Evolutionary conservation across 2,329 filamentous ascomycete genomes (phyloP).

Genomic region (Metarhizium anisopliae): DNA sequence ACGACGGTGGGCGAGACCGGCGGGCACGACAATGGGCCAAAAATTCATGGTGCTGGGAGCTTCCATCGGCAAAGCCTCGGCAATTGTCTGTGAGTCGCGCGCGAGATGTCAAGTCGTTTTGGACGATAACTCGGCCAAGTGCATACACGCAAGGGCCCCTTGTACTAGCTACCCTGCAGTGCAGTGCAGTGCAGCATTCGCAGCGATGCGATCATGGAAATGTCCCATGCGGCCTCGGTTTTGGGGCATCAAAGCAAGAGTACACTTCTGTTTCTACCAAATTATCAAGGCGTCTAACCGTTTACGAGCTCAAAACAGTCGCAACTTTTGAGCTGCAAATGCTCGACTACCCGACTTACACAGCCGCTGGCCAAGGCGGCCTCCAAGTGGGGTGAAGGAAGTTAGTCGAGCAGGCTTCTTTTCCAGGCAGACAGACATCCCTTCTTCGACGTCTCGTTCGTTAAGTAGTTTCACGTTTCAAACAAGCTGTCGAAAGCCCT

Average conservation of each 20-base stretch:
- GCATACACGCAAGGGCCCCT: too few species aligned
- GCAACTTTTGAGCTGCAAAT: neutral
- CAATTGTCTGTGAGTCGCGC: neutral
- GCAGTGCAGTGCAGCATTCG: too few species aligned
- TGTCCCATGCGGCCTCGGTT: too few species aligned
- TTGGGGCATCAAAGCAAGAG: too few species aligned
- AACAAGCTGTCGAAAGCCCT: too few species aligned
- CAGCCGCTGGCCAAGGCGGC: neutral
- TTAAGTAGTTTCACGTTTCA: neutral
- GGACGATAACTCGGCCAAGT: too few species aligned
- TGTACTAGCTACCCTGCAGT: too few species aligned
- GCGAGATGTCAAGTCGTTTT: neutral
- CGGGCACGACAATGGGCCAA: slow-evolving; percentile 6
- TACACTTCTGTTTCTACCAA: too few species aligned
- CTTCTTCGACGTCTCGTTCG: neutral
- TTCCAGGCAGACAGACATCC: neutral
- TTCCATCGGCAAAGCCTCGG: slow-evolving; percentile 22
- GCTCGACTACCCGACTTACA: neutral
- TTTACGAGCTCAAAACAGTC: neutral
- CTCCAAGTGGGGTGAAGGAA: neutral
- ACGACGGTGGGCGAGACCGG: slow-evolving; percentile 9
- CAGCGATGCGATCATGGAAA: too few species aligned
- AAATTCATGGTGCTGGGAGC: slow-evolving; percentile 15
- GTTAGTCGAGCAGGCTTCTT: neutral
- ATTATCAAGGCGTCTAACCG: neutral